A percentile compares a stretch with the other conserved stretches of the same genome.
These are phyloP conservation scores for Aquilaria yunnanensis DNA, from an alignment of 345 rosid genomes.

Conservation along the genomic window DNA sequence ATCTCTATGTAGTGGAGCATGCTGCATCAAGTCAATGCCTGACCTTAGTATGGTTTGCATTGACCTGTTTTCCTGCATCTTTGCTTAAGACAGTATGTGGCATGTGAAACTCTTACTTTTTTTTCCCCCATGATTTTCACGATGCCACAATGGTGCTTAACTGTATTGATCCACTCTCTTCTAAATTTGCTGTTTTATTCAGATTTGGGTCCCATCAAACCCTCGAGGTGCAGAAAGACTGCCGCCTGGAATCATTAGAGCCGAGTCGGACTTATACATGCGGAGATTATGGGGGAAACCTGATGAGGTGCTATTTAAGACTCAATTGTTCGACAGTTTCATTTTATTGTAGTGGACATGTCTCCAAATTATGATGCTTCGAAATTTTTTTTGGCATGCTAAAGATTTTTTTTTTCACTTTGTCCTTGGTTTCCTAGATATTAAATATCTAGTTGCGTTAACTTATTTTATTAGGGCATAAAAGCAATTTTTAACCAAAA, in stretches of 20 bases:
- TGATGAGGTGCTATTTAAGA: slow-evolving; percentile 50
- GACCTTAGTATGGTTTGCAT: not conserved
- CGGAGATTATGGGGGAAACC: slow-evolving; percentile 96
- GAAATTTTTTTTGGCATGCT: slow-evolving; percentile 1
- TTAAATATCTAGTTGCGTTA: not conserved
- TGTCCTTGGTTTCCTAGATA: not conserved
- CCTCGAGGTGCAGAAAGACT: slow-evolving; percentile 93
- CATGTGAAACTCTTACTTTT: slow-evolving; percentile 9
- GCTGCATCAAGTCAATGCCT: not conserved
- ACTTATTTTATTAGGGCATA: not conserved
- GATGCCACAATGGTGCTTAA: not conserved
- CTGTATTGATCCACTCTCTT: slow-evolving; percentile 10
- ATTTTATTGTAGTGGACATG: not conserved
- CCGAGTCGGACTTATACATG: slow-evolving; percentile 76
- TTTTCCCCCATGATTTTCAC: slow-evolving; percentile 7
- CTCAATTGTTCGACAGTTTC: not conserved
- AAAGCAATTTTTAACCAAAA: not conserved
- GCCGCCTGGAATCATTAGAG: slow-evolving; percentile 77
- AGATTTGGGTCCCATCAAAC: slow-evolving; percentile 97
- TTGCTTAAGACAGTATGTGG: not conserved
- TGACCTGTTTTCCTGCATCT: not conserved
- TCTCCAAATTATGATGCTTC: not conserved
- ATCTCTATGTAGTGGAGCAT: not conserved
- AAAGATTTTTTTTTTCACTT: slow-evolving; percentile 1
- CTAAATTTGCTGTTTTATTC: slow-evolving; percentile 18